Evolutionary conservation across 2,329 filamentous ascomycete genomes (phyloP).

Genomic region (Sporothrix pallida): DNA sequence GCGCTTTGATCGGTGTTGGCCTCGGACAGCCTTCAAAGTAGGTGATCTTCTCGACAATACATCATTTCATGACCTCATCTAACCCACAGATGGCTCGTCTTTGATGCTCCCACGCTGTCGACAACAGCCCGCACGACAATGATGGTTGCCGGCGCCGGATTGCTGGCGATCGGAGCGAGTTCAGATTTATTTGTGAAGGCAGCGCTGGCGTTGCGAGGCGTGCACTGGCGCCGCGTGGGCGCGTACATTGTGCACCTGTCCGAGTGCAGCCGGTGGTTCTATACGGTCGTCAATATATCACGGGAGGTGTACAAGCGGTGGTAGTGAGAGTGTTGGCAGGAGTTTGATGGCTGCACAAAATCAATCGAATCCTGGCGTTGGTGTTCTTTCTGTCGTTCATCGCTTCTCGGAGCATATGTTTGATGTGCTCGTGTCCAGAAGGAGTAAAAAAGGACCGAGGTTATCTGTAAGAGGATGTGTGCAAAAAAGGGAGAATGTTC

Average conservation of each 20-base stretch:
- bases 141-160: conserved; percentile 12
- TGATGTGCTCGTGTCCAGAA: neutral
- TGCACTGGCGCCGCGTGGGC: conserved; percentile 7
- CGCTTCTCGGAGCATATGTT: neutral
- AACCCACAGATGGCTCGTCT: neutral
- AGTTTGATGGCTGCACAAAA: no score
- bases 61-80: neutral
- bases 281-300: conserved; percentile 21
- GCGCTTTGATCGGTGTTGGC: conserved; percentile 8
- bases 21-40: conserved; percentile 19
- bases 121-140: neutral
- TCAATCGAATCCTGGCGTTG: no score
- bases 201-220: conserved; percentile 7
- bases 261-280: conserved; percentile 30
- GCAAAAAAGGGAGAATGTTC: neutral
- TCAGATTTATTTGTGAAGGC: conserved; percentile 10
- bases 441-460: neutral
- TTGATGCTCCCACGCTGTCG: neutral
- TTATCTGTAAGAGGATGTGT: neutral
- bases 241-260: conserved; percentile 15
- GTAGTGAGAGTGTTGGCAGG: neutral
- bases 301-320: conserved; percentile 26
- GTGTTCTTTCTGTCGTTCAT: neutral
- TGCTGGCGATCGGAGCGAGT: conserved; percentile 19
- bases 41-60: neutral